These are phyloP conservation scores for Obba rivulosa DNA, from an alignment of 768 basidiomycete genomes.

Conservation along the genomic window DNA sequence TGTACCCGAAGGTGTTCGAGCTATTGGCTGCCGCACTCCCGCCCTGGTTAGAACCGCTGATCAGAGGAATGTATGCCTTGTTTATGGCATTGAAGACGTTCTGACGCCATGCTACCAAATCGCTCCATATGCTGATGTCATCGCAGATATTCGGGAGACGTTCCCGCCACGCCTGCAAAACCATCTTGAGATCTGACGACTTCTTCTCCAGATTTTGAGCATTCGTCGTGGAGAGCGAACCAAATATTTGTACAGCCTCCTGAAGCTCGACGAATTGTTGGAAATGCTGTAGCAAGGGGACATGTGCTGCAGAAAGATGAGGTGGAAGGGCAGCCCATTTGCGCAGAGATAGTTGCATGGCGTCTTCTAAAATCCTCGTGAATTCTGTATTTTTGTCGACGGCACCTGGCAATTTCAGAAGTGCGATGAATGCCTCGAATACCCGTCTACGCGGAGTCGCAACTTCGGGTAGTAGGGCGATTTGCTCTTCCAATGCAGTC, in stretches of 20 bases:
- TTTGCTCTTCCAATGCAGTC: constrained; percentile 74
- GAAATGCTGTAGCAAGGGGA: constrained; percentile 94
- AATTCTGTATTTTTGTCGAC: constrained; percentile 87
- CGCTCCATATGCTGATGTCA: constrained; percentile 98
- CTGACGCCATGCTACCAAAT: constrained; percentile 98
- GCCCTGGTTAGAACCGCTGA: constrained; percentile 44
- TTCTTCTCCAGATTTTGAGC: constrained; percentile 90
- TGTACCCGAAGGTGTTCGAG: constrained; percentile 82
- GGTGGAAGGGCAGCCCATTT: constrained; percentile 93
- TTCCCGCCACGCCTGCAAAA: constrained; percentile 95
- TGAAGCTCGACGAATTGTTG: constrained; percentile 98
- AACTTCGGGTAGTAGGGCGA: constrained; percentile 76
- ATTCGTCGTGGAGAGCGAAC: constrained; percentile 80
- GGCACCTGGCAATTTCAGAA: constrained; percentile 79
- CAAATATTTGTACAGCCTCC: constrained; percentile 93
- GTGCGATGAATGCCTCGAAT: constrained; percentile 92
- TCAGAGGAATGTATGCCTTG: constrained; percentile 90
- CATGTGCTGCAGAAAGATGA: constrained; percentile 85
- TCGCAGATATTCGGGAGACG: constrained; percentile 93
- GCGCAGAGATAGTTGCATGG: constrained; percentile 91
- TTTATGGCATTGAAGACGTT: constrained; percentile 98
- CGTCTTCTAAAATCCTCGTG: constrained; percentile 84
- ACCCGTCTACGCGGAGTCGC: constrained; percentile 93
- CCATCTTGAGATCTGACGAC: constrained; percentile 92
- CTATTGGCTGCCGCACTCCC: constrained; percentile 47